Conservation (phyloP, 371 early-diverging fungal genomes). For the Apophysomyces variabilis region DNA sequence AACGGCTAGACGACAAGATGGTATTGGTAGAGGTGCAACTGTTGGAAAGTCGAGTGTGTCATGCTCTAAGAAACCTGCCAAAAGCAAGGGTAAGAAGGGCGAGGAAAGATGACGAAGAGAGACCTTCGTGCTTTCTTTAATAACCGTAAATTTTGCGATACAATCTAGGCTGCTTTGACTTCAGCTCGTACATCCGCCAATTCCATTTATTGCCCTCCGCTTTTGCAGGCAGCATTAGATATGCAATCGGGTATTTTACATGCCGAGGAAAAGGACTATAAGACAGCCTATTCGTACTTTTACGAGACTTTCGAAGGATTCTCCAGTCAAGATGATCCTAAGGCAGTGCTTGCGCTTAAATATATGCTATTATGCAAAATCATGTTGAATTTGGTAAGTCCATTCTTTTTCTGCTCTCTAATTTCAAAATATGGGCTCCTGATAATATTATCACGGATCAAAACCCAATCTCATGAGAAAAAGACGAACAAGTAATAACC, state of each 20-base stretch:
- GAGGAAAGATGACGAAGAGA: no score
- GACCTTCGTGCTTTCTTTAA: not conserved
- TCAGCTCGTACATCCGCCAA: conserved; percentile 97
- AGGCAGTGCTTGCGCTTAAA: conserved; percentile 89
- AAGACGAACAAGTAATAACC: no score
- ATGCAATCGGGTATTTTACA: conserved; percentile 98
- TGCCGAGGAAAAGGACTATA: conserved; percentile 98
- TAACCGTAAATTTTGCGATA: not conserved
- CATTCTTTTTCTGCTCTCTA: not conserved
- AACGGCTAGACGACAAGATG: conserved; percentile 98
- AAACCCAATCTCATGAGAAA: no score
- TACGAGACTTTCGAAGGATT: conserved; percentile 97
- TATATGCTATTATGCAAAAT: conserved; percentile 98
- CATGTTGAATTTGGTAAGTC: conserved; percentile 88
- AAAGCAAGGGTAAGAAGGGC: conserved; percentile 78
- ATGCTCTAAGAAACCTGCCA: conserved; percentile 91
- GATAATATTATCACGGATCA: not conserved
- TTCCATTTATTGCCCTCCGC: conserved; percentile 98
- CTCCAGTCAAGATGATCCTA: conserved; percentile 83
- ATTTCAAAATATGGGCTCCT: no score
- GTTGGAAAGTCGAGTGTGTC: conserved; percentile 94
- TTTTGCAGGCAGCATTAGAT: conserved; percentile 96
- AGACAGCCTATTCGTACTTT: conserved; percentile 98
- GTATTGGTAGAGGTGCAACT: conserved; percentile 96
- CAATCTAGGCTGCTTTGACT: conserved; percentile 89